Evolutionary conservation across 768 basidiomycete genomes (phyloP).

Genomic region (Tylopilus sp.): DNA sequence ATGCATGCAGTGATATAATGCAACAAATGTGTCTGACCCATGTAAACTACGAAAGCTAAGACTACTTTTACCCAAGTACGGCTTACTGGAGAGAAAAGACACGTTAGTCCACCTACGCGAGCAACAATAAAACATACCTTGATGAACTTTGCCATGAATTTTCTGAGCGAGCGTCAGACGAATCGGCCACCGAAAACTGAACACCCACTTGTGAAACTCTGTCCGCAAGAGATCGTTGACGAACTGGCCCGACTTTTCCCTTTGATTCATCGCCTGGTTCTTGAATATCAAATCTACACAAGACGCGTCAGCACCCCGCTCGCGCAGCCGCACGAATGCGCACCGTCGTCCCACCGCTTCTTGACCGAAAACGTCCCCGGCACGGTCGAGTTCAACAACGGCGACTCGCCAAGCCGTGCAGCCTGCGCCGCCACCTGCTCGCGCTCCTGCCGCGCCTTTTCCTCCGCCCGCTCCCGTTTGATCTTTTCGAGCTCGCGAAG

Average conservation of each 20-base stretch:
- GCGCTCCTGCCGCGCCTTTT: slow-evolving; percentile 78
- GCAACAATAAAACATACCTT: slow-evolving; percentile 46
- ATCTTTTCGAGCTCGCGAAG: slow-evolving; percentile 98
- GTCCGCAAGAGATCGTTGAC: slow-evolving; percentile 95
- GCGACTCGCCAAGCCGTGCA: slow-evolving; percentile 71
- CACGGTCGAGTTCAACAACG: slow-evolving; percentile 69
- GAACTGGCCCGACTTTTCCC: slow-evolving; percentile 71
- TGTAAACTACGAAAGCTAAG: neutral
- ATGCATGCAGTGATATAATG: neutral
- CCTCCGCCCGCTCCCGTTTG: slow-evolving; percentile 92
- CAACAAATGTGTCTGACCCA: neutral
- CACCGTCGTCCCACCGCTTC: slow-evolving; percentile 93
- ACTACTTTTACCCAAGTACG: neutral
- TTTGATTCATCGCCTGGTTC: slow-evolving; percentile 82
- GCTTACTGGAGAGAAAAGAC: slow-evolving; percentile 7
- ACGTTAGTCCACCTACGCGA: too few relatives aligned
- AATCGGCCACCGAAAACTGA: neutral
- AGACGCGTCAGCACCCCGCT: neutral
- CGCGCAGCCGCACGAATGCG: slow-evolving; percentile 26
- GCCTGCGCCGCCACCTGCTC: slow-evolving; percentile 64
- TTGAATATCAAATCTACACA: slow-evolving; percentile 93
- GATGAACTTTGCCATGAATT: slow-evolving; percentile 92
- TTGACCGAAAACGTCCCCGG: slow-evolving; percentile 90
- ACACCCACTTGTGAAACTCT: slow-evolving; percentile 84
- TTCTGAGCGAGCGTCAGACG: slow-evolving; percentile 43